Evolutionary conservation across 768 basidiomycete species (phyloP).

Genomic region (Guyanaporus albipodus): DNA sequence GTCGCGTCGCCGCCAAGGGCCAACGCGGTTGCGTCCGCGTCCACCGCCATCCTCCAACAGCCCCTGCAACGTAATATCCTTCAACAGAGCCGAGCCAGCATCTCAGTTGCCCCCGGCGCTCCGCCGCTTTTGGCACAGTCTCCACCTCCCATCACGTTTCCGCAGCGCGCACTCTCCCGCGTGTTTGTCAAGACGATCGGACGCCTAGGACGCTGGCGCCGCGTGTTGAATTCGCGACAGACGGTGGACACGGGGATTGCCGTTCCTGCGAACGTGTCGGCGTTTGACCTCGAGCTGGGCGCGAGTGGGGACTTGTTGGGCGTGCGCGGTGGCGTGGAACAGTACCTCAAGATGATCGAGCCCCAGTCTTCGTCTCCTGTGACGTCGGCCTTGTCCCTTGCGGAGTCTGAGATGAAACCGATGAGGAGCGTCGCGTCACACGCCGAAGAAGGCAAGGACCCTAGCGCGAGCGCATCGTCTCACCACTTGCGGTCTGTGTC

Average conservation of each 20-base stretch:
- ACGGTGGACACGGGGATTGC: slow-evolving; percentile 35
- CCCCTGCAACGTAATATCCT: slow-evolving; percentile 51
- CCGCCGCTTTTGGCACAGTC: slow-evolving; percentile 28
- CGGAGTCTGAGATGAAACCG: slow-evolving; percentile 4
- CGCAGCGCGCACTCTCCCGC: slow-evolving; percentile 65
- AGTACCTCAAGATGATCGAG: slow-evolving; percentile 58
- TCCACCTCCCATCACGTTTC: slow-evolving; percentile 39
- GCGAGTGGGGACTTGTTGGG: slow-evolving; percentile 58
- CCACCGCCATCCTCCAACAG: slow-evolving; percentile 62
- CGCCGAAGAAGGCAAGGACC: slow-evolving; percentile 8
- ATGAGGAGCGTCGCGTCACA: neutral
- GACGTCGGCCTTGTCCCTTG: slow-evolving; percentile 8
- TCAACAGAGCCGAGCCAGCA: slow-evolving; percentile 39
- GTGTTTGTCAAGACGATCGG: slow-evolving; percentile 81
- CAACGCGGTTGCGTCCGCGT: slow-evolving; percentile 49
- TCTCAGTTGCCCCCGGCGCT: slow-evolving; percentile 23
- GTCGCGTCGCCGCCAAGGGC: slow-evolving; percentile 37
- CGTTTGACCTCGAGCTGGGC: slow-evolving; percentile 66
- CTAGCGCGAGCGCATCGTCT: neutral
- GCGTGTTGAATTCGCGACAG: slow-evolving; percentile 57
- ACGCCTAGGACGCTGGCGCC: slow-evolving; percentile 75
- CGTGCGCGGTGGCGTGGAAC: slow-evolving; percentile 60
- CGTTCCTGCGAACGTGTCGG: slow-evolving; percentile 49
- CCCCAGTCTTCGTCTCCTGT: slow-evolving; percentile 25
- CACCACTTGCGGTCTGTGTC: slow-evolving; percentile 29